phyloP scores from a whole-genome alignment of 108 stramenopile genomes.

The Skeletonema tropicum region DNA sequence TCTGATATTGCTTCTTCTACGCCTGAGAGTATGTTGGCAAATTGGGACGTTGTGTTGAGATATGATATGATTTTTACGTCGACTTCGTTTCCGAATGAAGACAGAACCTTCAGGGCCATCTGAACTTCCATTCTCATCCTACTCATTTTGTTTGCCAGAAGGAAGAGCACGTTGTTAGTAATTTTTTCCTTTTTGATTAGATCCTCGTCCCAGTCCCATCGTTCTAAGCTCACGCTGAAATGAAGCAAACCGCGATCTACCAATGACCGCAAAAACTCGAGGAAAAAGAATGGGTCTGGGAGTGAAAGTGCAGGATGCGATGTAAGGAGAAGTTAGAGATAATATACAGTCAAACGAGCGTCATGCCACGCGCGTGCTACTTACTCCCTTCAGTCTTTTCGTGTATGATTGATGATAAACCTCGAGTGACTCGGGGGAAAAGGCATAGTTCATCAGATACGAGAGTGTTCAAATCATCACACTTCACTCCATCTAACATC shows the following conservation, averaged over 20 bases:
- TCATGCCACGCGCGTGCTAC: background rate
- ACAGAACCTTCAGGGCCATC: conserved; percentile 8
- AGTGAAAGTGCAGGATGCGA: background rate
- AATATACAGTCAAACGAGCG: background rate
- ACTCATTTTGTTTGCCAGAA: conserved; percentile 39
- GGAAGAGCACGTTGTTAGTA: conserved; percentile 47
- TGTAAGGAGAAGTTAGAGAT: background rate
- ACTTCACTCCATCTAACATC: conserved; percentile 19
- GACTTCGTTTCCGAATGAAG: conserved; percentile 14
- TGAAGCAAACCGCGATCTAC: conserved; percentile 14
- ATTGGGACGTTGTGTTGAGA: conserved; percentile 1
- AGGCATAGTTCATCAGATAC: conserved; percentile 35
- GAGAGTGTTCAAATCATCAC: conserved; percentile 24
- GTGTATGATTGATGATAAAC: conserved; percentile 21
- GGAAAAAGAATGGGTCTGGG: conserved; percentile 33
- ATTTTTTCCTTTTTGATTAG: conserved; percentile 24
- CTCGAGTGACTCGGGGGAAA: conserved; percentile 23
- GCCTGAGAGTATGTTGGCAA: background rate
- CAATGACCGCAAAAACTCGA: conserved; percentile 31
- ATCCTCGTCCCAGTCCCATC: conserved; percentile 46
- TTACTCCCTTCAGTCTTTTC: conserved; percentile 37
- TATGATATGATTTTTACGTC: background rate
- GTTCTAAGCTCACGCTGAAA: conserved; percentile 26
- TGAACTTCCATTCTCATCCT: conserved; percentile 20
- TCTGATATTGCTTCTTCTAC: conserved; percentile 15